Conservation (phyloP, 2,329 filamentous ascomycete species). For the Arthroderma sp. region DNA sequence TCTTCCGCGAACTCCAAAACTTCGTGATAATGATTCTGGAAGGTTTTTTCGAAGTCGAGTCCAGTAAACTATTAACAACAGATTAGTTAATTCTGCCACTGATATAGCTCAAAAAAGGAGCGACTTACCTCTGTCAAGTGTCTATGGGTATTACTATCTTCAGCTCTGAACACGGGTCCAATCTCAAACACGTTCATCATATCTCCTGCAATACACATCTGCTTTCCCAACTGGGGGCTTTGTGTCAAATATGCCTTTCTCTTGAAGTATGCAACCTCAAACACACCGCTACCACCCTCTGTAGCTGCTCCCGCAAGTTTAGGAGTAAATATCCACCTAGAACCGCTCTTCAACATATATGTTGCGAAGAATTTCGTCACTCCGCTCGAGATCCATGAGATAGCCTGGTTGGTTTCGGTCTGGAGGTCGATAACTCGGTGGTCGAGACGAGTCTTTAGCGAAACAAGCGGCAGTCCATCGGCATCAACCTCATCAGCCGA, state of each 20-base stretch:
- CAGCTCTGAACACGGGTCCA: slow-evolving; percentile 53
- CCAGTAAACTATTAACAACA: slow-evolving; percentile 30
- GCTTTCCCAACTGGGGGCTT: slow-evolving; percentile 54
- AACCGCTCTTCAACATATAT: slow-evolving; percentile 62
- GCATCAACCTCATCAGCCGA: slow-evolving; percentile 38
- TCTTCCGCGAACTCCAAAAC: slow-evolving; percentile 37
- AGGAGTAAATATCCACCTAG: slow-evolving; percentile 77
- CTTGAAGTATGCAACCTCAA: slow-evolving; percentile 80
- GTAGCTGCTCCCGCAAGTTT: slow-evolving; percentile 81
- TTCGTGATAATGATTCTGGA: slow-evolving; percentile 38
- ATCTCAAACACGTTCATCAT: slow-evolving; percentile 53
- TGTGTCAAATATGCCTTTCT: slow-evolving; percentile 59
- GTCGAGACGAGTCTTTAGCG: slow-evolving; percentile 72
- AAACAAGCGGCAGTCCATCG: slow-evolving; percentile 54
- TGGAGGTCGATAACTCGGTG: slow-evolving; percentile 90
- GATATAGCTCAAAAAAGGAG: neutral
- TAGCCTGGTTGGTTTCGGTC: slow-evolving; percentile 79
- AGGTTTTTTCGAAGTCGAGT: slow-evolving; percentile 41
- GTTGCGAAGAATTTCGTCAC: slow-evolving; percentile 60
- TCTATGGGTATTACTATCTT: slow-evolving; percentile 54
- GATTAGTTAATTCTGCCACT: neutral
- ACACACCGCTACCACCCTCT: slow-evolving; percentile 87
- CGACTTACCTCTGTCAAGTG: slow-evolving; percentile 47
- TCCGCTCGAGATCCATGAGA: slow-evolving; percentile 57
- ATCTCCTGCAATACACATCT: slow-evolving; percentile 53